phyloP scores from a whole-genome alignment of 768 basidiomycete genomes.

The Lanmaoa pseudosensibilis region DNA sequence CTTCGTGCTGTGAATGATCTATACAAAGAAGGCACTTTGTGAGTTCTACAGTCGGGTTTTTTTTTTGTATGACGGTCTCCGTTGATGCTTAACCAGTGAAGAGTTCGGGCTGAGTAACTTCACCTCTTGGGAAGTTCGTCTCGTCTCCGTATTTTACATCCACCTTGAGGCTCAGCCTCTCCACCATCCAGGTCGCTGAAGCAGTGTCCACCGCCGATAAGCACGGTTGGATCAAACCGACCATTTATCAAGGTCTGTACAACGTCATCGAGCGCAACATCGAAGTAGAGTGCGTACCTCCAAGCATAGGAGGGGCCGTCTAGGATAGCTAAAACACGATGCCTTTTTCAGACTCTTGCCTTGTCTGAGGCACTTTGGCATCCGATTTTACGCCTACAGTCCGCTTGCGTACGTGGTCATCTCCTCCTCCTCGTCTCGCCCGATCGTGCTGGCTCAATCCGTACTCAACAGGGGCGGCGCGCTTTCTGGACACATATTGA shows the following conservation, averaged over 20 bases:
- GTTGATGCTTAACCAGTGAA: neutral
- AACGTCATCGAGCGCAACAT: slow-evolving; percentile 42
- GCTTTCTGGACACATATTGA: slow-evolving; percentile 12
- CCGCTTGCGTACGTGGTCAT: slow-evolving; percentile 18
- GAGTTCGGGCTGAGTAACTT: slow-evolving; percentile 18
- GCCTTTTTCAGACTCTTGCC: slow-evolving; percentile 35
- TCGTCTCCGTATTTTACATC: neutral
- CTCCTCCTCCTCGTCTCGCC: neutral
- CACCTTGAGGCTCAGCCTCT: neutral
- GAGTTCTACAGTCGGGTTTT: slow-evolving; percentile 16
- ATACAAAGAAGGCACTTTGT: slow-evolving; percentile 52
- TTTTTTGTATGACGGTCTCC: neutral
- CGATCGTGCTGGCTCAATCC: neutral
- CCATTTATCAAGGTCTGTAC: slow-evolving; percentile 50
- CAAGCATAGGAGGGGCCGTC: too few relatives aligned
- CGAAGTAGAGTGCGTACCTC: slow-evolving; percentile 11
- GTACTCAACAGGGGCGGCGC: slow-evolving; percentile 8
- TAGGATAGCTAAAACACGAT: neutral
- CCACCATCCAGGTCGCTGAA: slow-evolving; percentile 40
- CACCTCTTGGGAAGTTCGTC: slow-evolving; percentile 33
- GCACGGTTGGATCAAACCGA: slow-evolving; percentile 49
- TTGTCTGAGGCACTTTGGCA: slow-evolving; percentile 41
- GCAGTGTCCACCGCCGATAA: slow-evolving; percentile 41
- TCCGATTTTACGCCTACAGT: slow-evolving; percentile 39
- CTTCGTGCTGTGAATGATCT: slow-evolving; percentile 47